A percentile compares a stretch with the other conserved stretches of the same genome.
Conservation (phyloP, 176 grass and related monocot species). For the Musa beccarii region DNA sequence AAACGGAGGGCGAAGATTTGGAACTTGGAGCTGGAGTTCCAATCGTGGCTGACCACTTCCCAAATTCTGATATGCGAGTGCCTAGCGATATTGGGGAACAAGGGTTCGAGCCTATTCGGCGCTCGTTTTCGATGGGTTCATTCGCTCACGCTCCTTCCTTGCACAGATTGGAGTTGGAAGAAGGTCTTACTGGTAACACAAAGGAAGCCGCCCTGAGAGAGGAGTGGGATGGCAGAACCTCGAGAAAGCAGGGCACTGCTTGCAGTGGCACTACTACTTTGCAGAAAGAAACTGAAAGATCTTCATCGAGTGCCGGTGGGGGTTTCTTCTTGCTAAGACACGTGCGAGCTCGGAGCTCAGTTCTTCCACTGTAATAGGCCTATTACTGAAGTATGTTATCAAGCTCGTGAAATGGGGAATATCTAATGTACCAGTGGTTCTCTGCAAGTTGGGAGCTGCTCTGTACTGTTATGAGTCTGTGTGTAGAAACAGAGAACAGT, state of each 20-base stretch:
- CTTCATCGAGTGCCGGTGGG: constrained; percentile 19
- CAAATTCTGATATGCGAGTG: background rate
- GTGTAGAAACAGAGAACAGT: background rate
- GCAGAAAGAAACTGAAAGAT: constrained; percentile 21
- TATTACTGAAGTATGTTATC: background rate
- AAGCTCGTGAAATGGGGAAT: background rate
- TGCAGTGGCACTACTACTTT: background rate
- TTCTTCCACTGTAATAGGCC: background rate
- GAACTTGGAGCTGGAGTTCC: background rate
- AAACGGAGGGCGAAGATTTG: background rate
- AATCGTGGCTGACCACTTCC: background rate
- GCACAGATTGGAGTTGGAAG: constrained; percentile 1
- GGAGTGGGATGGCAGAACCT: constrained; percentile 17
- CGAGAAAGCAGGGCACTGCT: constrained; percentile 9
- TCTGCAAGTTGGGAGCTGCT: constrained; percentile 8
- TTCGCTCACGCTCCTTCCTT: background rate
- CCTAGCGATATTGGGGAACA: background rate
- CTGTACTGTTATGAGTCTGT: background rate
- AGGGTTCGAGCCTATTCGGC: background rate
- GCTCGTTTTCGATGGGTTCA: constrained; percentile 13
- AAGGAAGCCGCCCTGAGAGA: constrained; percentile 9
- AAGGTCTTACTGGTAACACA: background rate
- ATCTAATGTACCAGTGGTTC: background rate
- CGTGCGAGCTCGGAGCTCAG: constrained; percentile 5
- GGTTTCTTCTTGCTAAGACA: constrained; percentile 22